Evolutionary conservation across 441 rosid genomes (phyloP).

Genomic region (Lepidium campestre): DNA sequence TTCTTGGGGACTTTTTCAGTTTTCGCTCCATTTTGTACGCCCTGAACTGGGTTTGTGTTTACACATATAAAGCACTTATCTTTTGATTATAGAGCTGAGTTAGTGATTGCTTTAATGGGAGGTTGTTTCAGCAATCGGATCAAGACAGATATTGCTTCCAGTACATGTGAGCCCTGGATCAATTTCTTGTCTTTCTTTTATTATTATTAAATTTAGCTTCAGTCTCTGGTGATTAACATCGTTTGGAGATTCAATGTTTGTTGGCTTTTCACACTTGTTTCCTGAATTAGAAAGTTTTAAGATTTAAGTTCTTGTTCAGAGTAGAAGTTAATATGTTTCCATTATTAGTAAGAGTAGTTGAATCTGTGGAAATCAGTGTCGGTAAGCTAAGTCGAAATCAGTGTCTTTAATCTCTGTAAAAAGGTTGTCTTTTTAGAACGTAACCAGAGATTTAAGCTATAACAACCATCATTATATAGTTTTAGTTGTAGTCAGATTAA

Average conservation of each 20-base stretch:
- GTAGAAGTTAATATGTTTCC: slow-evolving; percentile 8
- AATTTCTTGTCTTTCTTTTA: neutral
- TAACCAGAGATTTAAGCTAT: neutral
- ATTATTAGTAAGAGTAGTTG: slow-evolving; percentile 2
- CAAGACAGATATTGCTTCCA: slow-evolving; percentile 48
- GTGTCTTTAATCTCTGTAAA: neutral
- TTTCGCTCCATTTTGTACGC: slow-evolving; percentile 13
- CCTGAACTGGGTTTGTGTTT: slow-evolving; percentile 15
- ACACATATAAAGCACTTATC: slow-evolving; percentile 4
- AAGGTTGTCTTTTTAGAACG: slow-evolving; percentile 1
- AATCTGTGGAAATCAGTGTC: neutral
- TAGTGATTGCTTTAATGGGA: slow-evolving; percentile 44
- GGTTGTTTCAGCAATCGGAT: slow-evolving; percentile 68
- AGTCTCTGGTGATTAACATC: neutral
- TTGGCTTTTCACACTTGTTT: neutral
- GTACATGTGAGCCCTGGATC: slow-evolving; percentile 37
- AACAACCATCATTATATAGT: neutral
- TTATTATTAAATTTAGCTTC: neutral
- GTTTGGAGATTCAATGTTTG: neutral
- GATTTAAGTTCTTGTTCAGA: neutral
- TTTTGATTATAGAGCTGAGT: slow-evolving; percentile 10
- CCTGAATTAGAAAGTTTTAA: neutral
- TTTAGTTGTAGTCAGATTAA: neutral
- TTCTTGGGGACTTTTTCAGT: neutral
- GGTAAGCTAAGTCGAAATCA: slow-evolving; percentile 16